Evolutionary conservation across 2,329 filamentous ascomycete genomes (phyloP).

Genomic region (Neonectria magnoliae): DNA sequence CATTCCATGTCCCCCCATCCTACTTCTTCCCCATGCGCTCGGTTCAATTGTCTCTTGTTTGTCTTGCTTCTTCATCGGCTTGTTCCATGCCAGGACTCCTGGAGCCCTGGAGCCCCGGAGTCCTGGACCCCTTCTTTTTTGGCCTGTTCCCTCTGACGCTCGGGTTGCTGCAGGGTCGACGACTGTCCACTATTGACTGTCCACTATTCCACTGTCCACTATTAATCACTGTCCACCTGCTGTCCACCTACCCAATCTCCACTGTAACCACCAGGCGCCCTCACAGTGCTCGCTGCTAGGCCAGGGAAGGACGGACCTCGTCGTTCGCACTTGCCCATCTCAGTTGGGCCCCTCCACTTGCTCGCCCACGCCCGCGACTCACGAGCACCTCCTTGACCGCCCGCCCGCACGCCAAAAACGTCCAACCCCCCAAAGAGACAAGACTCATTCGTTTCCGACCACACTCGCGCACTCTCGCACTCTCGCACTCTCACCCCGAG

Average conservation of each 20-base stretch:
- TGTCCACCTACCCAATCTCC: neutral
- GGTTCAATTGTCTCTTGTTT: neutral
- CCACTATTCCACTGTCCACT: no score
- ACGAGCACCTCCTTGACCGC: constrained; percentile 24
- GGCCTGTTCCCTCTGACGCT: neutral
- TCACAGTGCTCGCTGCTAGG: neutral
- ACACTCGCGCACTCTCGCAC: neutral
- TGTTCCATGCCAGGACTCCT: neutral
- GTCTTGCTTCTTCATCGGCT: neutral
- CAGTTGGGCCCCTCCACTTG: constrained; percentile 16
- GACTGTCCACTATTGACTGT: no score
- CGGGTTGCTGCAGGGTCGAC: constrained; percentile 18
- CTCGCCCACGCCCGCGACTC: constrained; percentile 19
- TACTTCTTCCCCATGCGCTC: neutral
- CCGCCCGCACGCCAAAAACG: constrained; percentile 18
- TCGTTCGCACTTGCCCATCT: constrained; percentile 19
- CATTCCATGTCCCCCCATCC: no score
- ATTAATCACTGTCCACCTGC: no score
- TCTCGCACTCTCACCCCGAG: no score
- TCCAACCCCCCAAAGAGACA: constrained; percentile 12
- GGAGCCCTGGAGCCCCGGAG: no score
- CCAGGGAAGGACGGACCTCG: constrained; percentile 14
- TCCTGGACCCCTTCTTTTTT: neutral
- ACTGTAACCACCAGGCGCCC: constrained; percentile 10
- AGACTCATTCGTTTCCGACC: constrained; percentile 21